A percentile compares a stretch with the other conserved stretches of the same genome.
These are phyloP conservation scores for Mortierella sp. DNA, from an alignment of 371 early-diverging fungal genomes.

Conservation along the genomic window DNA sequence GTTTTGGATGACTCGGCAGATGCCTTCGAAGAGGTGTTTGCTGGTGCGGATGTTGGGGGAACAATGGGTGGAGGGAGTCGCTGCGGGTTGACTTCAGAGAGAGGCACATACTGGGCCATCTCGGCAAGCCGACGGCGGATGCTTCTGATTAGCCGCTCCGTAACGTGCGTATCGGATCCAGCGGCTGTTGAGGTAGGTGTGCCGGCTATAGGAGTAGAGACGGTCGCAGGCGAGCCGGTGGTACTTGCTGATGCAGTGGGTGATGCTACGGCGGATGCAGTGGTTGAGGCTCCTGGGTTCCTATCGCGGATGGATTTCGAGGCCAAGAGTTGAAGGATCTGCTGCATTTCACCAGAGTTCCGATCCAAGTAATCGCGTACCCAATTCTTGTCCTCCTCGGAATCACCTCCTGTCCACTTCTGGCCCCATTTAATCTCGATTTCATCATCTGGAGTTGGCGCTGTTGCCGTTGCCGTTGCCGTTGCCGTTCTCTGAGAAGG, in stretches of 20 bases:
- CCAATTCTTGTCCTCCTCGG: slow-evolving; percentile 47
- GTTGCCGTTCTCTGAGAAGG: slow-evolving; percentile 6
- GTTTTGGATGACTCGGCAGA: background rate
- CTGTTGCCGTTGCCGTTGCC: slow-evolving; percentile 2
- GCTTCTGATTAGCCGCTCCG: slow-evolving; percentile 13
- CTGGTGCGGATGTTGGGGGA: background rate
- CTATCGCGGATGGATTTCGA: background rate
- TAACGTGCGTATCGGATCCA: slow-evolving; percentile 12
- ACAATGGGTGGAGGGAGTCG: slow-evolving; percentile 32
- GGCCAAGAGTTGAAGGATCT: slow-evolving; percentile 18
- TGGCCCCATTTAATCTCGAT: slow-evolving; percentile 40
- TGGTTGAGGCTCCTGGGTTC: slow-evolving; percentile 1
- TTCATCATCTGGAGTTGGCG: slow-evolving; percentile 3
- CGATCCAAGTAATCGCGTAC: slow-evolving; percentile 44
- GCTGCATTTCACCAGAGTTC: slow-evolving; percentile 35
- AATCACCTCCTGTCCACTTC: slow-evolving; percentile 29
- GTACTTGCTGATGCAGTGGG: background rate
- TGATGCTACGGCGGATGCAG: background rate
- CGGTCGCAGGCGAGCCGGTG: background rate
- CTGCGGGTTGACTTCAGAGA: slow-evolving; percentile 43
- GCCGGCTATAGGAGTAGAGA: background rate
- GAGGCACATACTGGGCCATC: slow-evolving; percentile 46
- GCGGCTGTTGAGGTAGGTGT: background rate
- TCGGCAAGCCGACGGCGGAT: slow-evolving; percentile 37
- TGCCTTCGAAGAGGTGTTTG: background rate